phyloP scores from a whole-genome alignment of 176 grass and related monocot species.

The Poa pratensis region DNA sequence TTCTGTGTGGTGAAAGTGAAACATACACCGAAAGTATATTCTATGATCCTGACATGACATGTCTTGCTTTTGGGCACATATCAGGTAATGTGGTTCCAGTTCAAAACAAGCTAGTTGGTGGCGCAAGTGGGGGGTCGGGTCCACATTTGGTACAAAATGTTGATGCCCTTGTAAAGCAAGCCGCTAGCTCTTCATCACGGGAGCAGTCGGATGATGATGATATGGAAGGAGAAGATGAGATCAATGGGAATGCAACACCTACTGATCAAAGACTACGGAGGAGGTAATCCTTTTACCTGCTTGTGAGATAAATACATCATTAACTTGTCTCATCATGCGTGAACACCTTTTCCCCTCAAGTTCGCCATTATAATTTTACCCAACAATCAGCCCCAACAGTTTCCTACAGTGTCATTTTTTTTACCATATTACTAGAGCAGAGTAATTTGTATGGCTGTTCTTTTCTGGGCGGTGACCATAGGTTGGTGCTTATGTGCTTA shows the following conservation, averaged over 20 bases:
- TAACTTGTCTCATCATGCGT: neutral
- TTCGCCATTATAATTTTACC: neutral
- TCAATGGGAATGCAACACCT: conserved; percentile 65
- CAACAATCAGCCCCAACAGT: neutral
- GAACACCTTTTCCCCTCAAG: neutral
- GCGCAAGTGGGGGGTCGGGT: conserved; percentile 36
- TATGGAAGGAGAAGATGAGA: conserved; percentile 78
- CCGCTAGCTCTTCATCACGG: conserved; percentile 72
- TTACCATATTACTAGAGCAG: neutral
- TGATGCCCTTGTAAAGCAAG: conserved; percentile 63
- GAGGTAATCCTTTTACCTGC: conserved; percentile 53
- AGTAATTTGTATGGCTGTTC: conserved; percentile 4
- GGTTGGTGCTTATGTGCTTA: neutral
- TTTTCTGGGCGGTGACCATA: neutral
- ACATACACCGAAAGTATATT: conserved; percentile 1
- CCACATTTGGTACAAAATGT: conserved; percentile 56
- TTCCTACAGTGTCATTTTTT: neutral
- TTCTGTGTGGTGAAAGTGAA: conserved; percentile 26
- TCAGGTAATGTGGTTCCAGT: conserved; percentile 51
- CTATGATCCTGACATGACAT: conserved; percentile 24
- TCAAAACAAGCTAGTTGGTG: conserved; percentile 60
- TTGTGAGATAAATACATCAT: conserved; percentile 1
- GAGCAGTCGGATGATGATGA: conserved; percentile 90
- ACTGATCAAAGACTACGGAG: conserved; percentile 63
- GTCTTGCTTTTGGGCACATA: conserved; percentile 27